Conservation (phyloP, 2,329 filamentous ascomycete genomes). For the Aspergillus carbonarius region DNA sequence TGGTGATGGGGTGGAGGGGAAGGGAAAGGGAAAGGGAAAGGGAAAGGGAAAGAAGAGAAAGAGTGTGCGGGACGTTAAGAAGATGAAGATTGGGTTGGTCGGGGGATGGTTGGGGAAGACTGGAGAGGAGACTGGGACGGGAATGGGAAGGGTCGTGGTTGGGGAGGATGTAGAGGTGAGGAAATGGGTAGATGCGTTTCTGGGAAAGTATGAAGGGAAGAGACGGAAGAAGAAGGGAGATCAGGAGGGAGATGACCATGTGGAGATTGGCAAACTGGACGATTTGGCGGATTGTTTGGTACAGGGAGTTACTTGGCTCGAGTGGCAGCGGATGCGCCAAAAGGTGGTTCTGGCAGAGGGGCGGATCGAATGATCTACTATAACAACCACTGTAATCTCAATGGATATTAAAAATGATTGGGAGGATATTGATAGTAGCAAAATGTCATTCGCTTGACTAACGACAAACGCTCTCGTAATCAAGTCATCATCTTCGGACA, state of each 20-base stretch:
- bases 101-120: slow-evolving; percentile 50
- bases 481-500: slow-evolving; percentile 6
- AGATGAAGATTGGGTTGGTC: slow-evolving; percentile 64
- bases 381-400: too few relatives aligned
- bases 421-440: neutral
- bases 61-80: slow-evolving; percentile 39
- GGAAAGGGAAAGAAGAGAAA: slow-evolving; percentile 8
- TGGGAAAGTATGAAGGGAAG: slow-evolving; percentile 29
- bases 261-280: slow-evolving; percentile 63
- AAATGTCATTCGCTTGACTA: neutral
- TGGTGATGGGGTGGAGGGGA: slow-evolving; percentile 28
- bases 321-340: slow-evolving; percentile 60
- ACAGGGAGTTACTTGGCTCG: slow-evolving; percentile 73
- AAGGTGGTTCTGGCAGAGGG: slow-evolving; percentile 19
- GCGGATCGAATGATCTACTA: neutral
- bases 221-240: neutral
- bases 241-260: slow-evolving; percentile 9
- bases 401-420: too few relatives aligned
- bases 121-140: slow-evolving; percentile 7
- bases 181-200: slow-evolving; percentile 28
- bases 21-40: slow-evolving; percentile 17
- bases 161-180: slow-evolving; percentile 18
- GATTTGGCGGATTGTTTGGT: slow-evolving; percentile 78
- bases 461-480: slow-evolving; percentile 11
- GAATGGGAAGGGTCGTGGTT: slow-evolving; percentile 12